Percentiles rank a stretch among this genome's conserved stretches.
Evolutionary conservation across 768 basidiomycete species (phyloP).

Genomic region (Suillus subalutaceus): DNA sequence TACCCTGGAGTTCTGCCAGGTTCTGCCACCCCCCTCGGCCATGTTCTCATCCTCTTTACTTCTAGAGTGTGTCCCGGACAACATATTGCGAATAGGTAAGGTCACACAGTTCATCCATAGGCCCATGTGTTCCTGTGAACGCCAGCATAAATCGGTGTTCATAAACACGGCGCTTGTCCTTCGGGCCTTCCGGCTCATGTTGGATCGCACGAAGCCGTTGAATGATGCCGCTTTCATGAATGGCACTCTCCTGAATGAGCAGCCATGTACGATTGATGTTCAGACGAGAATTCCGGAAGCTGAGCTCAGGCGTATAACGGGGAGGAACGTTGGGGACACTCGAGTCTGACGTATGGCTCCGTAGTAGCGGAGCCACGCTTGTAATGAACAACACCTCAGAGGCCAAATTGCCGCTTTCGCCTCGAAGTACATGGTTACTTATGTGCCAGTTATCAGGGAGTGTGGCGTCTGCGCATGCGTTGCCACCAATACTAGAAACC

Average conservation of each 20-base stretch:
- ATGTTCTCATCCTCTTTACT: neutral
- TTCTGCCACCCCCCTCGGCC: no score
- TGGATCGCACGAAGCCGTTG: slow-evolving; percentile 50
- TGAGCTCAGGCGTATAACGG: slow-evolving; percentile 5
- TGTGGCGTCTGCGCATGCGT: no score
- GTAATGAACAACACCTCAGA: neutral
- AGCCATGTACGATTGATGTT: slow-evolving; percentile 58
- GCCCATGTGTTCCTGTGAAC: neutral
- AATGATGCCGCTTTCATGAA: slow-evolving; percentile 56
- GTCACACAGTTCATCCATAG: neutral
- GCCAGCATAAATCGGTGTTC: neutral
- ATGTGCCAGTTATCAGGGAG: no score
- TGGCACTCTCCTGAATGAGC: slow-evolving; percentile 16
- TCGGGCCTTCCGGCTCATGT: slow-evolving; percentile 17
- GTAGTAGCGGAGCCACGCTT: neutral
- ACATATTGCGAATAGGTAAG: slow-evolving; percentile 8
- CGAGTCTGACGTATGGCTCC: neutral
- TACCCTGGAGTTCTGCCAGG: no score
- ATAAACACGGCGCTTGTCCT: neutral
- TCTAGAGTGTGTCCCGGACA: slow-evolving; percentile 30
- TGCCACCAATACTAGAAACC: no score
- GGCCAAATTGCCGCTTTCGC: neutral
- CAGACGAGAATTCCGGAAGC: slow-evolving; percentile 40
- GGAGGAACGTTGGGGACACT: neutral
- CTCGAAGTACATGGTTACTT: neutral